Evolutionary conservation across 257 asterid genomes (phyloP).

Genomic region (Nicotiana paniculata): DNA sequence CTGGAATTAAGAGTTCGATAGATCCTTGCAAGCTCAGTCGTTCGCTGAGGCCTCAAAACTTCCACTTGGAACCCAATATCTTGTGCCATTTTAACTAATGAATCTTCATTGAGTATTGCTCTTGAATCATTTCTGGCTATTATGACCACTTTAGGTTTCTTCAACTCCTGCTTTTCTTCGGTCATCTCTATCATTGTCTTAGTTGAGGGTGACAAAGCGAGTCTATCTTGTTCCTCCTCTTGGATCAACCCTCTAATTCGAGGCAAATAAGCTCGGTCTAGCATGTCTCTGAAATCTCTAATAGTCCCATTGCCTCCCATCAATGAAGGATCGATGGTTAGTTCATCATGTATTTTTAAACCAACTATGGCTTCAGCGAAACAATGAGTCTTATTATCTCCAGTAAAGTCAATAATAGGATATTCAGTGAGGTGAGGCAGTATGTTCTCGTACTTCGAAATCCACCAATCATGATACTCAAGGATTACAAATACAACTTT

Average conservation of each 20-base stretch:
- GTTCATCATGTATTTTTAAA: conserved; percentile 60
- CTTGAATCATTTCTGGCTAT: conserved; percentile 58
- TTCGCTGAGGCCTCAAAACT: conserved; percentile 39
- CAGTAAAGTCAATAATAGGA: conserved; percentile 39
- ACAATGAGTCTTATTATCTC: conserved; percentile 56
- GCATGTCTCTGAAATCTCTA: conserved; percentile 24
- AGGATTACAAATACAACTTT: conserved; percentile 40
- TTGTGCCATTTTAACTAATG: conserved; percentile 40
- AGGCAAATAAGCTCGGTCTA: conserved; percentile 38
- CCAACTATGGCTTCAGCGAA: conserved; percentile 72
- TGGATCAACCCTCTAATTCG: conserved; percentile 30
- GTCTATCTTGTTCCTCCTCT: conserved; percentile 27
- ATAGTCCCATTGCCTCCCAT: conserved; percentile 31
- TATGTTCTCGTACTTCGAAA: conserved; percentile 39
- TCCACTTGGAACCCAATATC: conserved; percentile 61
- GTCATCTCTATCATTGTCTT: background rate
- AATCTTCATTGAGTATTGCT: conserved; percentile 51
- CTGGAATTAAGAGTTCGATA: conserved; percentile 58
- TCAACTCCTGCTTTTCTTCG: background rate
- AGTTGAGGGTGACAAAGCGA: conserved; percentile 12
- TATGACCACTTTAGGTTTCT: conserved; percentile 49
- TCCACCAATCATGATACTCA: conserved; percentile 50
- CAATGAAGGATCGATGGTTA: conserved; percentile 34
- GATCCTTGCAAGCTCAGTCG: conserved; percentile 48
- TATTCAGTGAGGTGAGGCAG: conserved; percentile 36